Evolutionary conservation across 192 early-diverging fungal genomes (phyloP), one percentile per base, ranked within the genome.

Genomic region (Entrophospora sp.): DNA sequence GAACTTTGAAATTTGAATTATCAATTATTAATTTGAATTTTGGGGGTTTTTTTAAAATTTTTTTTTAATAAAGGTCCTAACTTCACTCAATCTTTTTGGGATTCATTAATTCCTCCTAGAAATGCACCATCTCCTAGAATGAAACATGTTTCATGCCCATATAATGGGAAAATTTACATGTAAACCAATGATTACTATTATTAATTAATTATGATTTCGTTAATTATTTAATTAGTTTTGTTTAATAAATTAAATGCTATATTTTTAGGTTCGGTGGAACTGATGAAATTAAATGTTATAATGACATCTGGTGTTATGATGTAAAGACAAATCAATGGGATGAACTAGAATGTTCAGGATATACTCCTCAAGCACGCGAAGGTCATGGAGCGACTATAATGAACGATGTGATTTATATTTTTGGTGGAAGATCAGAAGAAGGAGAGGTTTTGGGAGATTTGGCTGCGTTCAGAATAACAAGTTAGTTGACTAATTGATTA

Each of bases 291-390:
- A 68, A 61, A 60, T 76, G 73, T 35, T 80, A 76, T 51, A 82
- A 84, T 65, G 83, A 84, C 61, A 74, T 79, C 28, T 84, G 83
- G 83, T 74, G 72, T 35, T 80, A 75, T 57, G 78, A 81, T 34
- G 69, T 78, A 3, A 35, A 66, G 5, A 71, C 57, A 1, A 70
- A 75, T 27, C 36, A 37, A 9, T 84, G 82, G 82, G 45, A 63
- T 9, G 65, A 73, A 10, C 53, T 81, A 37, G 52, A 64, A 3
- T 72, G 73, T 12, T 72, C 60, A 6, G 80, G 78, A 13, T 71
- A 67, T 38, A 74, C 80, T 25, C 82, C 82, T 3, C 42, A 63
- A 13, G 71, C 77, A 57, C 69, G 82, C 2, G 70, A 76, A 36
- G 61, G 69, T 10, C 73, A 71, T 42, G 60, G 72, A 1, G 61